Conservation (phyloP, 2,329 filamentous ascomycete genomes). For the Pseudogymnoascus sp. region DNA sequence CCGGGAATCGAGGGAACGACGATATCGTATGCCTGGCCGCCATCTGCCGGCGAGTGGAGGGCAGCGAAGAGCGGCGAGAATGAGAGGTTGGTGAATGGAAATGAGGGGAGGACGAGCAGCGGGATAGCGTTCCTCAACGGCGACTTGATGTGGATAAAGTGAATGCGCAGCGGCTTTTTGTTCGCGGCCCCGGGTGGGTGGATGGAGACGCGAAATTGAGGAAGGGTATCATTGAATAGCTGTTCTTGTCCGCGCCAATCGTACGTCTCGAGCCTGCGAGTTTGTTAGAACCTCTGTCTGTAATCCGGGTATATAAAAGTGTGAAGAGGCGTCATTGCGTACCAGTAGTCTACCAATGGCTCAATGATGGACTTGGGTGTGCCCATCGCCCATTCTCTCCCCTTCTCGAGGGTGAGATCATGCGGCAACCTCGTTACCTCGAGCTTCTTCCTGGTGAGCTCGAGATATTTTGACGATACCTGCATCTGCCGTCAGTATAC, state of each 20-base stretch:
- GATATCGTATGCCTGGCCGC: slow-evolving; percentile 51
- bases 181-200: slow-evolving; percentile 31
- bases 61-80: slow-evolving; percentile 46
- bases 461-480: slow-evolving; percentile 60
- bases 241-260: slow-evolving; percentile 55
- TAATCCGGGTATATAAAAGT: neutral
- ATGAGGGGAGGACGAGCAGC: slow-evolving; percentile 56
- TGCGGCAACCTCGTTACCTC: slow-evolving; percentile 58
- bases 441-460: slow-evolving; percentile 59
- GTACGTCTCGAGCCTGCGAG: slow-evolving; percentile 53
- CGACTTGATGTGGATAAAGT: slow-evolving; percentile 57
- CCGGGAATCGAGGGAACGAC: slow-evolving; percentile 59
- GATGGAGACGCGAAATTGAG: slow-evolving; percentile 55
- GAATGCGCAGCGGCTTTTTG: slow-evolving; percentile 41
- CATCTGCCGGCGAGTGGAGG: slow-evolving; percentile 45
- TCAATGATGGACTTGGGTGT: slow-evolving; percentile 52
- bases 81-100: slow-evolving; percentile 56
- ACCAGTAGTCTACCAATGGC: slow-evolving; percentile 58
- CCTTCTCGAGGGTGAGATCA: slow-evolving; percentile 41
- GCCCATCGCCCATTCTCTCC: slow-evolving; percentile 44
- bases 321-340: slow-evolving; percentile 20
- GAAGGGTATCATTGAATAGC: slow-evolving; percentile 47
- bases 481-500: slow-evolving; percentile 24
- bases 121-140: slow-evolving; percentile 47
- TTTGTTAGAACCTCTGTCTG: neutral